Base-by-base conservation (phyloP, 208 protist species). In the Novymonas esmeraldas region DNA sequence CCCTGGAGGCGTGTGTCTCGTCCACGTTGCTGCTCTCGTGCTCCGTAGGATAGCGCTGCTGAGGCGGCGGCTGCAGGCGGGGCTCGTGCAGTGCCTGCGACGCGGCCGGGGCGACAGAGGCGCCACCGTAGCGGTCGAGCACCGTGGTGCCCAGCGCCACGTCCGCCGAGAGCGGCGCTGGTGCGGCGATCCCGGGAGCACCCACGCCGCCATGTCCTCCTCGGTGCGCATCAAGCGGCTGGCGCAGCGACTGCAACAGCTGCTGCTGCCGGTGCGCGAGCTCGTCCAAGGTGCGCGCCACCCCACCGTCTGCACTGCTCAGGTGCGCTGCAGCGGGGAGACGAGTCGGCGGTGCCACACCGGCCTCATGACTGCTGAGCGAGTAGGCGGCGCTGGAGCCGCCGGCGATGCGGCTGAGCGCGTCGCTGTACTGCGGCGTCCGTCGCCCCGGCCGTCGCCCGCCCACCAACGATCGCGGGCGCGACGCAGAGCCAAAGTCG, bases 401-500 rank as follows among this genome's bases (percentile, higher is more conserved):
- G n/a, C n/a, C n/a, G n/a, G n/a, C n/a, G n/a, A n/a, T n/a, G n/a
- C n/a, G n/a, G n/a, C n/a, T n/a, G n/a, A n/a, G n/a, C n/a, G n/a
- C n/a, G n/a, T n/a, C n/a, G n/a, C n/a, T n/a, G n/a, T n/a, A 18
- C 34, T 10, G n/a, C 18, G 42, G 41, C 11, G 54, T 26, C 20
- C 31, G 20, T 33, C 44, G 51, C 52, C 33, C 29, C 10, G 49
- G n/a, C 57, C 56, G n/a, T 48, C 56, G 39, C 42, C 46, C 34
- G 31, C 58, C 61, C 42, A 73, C 38, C 29, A 59, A 46, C n/a
- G 68, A 67, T 3, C 41, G 59, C 13, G 48, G 68, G 13, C 18
- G 58, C 36, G 68, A 73, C 20, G 55, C 68, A 14, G 59, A 73
- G 20, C 68, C 68, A 36, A 73, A 73, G 45, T 73, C 68, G 4